These are phyloP conservation scores for Aspergillus campestris DNA, from an alignment of 495 filamentous ascomycete genomes.

Conservation along the genomic window DNA sequence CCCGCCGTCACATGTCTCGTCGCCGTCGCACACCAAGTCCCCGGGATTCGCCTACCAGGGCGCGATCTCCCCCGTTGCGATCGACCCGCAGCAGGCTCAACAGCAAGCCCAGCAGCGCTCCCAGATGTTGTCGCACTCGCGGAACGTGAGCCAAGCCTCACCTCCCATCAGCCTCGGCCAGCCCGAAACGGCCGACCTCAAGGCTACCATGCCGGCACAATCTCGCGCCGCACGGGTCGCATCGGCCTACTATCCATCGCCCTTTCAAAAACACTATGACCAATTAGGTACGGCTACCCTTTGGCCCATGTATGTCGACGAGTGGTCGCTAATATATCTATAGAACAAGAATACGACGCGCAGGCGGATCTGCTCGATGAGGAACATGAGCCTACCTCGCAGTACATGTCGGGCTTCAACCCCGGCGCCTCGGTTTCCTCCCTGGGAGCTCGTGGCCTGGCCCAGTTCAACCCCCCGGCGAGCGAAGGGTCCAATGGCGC, in stretches of 20 bases:
- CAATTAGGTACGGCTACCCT: slow-evolving; percentile 89
- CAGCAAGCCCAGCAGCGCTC: slow-evolving; percentile 32
- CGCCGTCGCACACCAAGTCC: slow-evolving; percentile 62
- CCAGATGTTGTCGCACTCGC: slow-evolving; percentile 37
- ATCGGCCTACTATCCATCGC: slow-evolving; percentile 68
- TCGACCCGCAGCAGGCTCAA: slow-evolving; percentile 45
- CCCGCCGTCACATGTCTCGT: slow-evolving; percentile 73
- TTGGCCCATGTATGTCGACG: neutral
- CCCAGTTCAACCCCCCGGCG: slow-evolving; percentile 31
- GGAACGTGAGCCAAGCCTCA: slow-evolving; percentile 31
- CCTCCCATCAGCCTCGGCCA: slow-evolving; percentile 37
- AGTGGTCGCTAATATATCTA: slow-evolving; percentile 20
- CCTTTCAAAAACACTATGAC: slow-evolving; percentile 90
- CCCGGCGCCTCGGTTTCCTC: slow-evolving; percentile 31
- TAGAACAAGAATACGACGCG: slow-evolving; percentile 99
- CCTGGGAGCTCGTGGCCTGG: slow-evolving; percentile 23
- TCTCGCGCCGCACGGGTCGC: slow-evolving; percentile 29
- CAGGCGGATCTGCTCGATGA: slow-evolving; percentile 93
- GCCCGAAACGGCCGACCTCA: slow-evolving; percentile 28
- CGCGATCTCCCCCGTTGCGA: slow-evolving; percentile 58
- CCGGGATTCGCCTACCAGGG: slow-evolving; percentile 63
- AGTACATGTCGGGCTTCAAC: slow-evolving; percentile 54
- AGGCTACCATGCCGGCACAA: slow-evolving; percentile 21
- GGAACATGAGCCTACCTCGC: slow-evolving; percentile 59
- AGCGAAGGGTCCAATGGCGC: slow-evolving; percentile 29